Evolutionary conservation across 2,329 filamentous ascomycete genomes (phyloP), one percentile per base, ranked within the genome.

Genomic region (Trichoderma arundinaceum): DNA sequence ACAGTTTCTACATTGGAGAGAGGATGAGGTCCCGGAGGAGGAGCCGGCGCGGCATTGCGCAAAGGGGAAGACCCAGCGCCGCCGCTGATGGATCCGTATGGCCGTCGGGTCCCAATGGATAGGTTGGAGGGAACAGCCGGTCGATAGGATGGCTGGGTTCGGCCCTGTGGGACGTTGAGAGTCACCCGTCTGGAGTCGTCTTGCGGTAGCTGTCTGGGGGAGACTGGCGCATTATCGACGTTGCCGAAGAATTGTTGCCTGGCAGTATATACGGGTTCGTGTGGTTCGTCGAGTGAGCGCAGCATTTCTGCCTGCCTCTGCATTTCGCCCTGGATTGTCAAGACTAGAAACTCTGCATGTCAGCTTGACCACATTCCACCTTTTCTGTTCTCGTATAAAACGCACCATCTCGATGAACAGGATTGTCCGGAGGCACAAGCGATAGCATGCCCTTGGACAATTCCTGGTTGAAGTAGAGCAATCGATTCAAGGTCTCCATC

Each of bases 41-140:
- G 86, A 13, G 88, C 86, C 10, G 88, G 85, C 13, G 81, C 79
- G 70, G 87, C 87, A 48, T 89, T 86, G 67, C 91, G 89, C 70
- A 90, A 83, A 64, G 93, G 92, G 8, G 92, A 92, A 13, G 91
- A 88, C 69, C 91, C 90, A 41, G 85, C 85, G 71, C 88, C 88
- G 44, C 84, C 86, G 52, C 92, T 88, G 74, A 96, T 94, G 22
- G 94, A 97, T 57, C 94, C 94, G 77, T 94, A 97, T 38, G 92
- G 89, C 67, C 93, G 88, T 38, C 87, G 84, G 15, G 92, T 89
- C 69, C 88, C 91, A 65, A 89, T 86, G 13, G 92, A 89, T 64
- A 97, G 83, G 75, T 93, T 92, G n/a, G 92, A 89, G 44, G 92
- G 90, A 12, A 95, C 86, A 12, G 91, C 87, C 41, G 92, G 90